These are phyloP conservation scores for Colletotrichum chlorophyti DNA, from an alignment of 2,329 filamentous ascomycete species.

Conservation along the genomic window DNA sequence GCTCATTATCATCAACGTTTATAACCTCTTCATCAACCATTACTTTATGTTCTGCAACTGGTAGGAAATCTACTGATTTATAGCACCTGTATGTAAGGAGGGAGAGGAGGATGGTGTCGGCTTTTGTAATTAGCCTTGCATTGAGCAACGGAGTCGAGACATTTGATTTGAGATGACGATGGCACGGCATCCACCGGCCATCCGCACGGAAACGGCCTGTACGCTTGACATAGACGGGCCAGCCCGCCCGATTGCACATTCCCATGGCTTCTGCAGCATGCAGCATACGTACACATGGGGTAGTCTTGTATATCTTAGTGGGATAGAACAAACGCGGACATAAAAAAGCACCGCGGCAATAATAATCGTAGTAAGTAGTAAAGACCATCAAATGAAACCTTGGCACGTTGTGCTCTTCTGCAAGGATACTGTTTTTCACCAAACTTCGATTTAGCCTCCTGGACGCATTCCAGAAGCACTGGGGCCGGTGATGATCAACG, in stretches of 20 bases:
- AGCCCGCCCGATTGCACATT: neutral
- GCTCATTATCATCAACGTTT: slow-evolving; percentile 44
- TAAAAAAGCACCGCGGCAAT: neutral
- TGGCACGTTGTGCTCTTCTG: no score
- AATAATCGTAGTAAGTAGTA: slow-evolving; percentile 1
- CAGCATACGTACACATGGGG: neutral
- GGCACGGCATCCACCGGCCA: neutral
- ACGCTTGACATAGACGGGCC: neutral
- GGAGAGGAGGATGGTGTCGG: neutral
- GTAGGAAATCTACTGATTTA: slow-evolving; percentile 6
- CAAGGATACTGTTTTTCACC: no score
- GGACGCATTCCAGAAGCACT: no score
- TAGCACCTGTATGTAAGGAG: neutral
- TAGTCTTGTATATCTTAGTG: slow-evolving; percentile 18
- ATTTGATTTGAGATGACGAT: slow-evolving; percentile 8
- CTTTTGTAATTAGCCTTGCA: slow-evolving; percentile 12
- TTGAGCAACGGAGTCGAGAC: slow-evolving; percentile 15
- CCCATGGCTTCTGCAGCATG: slow-evolving; percentile 16
- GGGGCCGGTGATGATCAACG: no score
- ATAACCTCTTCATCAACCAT: slow-evolving; percentile 47
- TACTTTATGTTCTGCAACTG: slow-evolving; percentile 45
- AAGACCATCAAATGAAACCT: no score
- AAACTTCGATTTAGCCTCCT: no score
- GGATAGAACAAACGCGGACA: neutral
- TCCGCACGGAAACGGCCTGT: slow-evolving; percentile 8